Percentiles rank a stretch among this genome's conserved stretches.
These are phyloP conservation scores for Talaromyces sp. DNA, from an alignment of 2,329 filamentous ascomycete genomes.

Conservation along the genomic window DNA sequence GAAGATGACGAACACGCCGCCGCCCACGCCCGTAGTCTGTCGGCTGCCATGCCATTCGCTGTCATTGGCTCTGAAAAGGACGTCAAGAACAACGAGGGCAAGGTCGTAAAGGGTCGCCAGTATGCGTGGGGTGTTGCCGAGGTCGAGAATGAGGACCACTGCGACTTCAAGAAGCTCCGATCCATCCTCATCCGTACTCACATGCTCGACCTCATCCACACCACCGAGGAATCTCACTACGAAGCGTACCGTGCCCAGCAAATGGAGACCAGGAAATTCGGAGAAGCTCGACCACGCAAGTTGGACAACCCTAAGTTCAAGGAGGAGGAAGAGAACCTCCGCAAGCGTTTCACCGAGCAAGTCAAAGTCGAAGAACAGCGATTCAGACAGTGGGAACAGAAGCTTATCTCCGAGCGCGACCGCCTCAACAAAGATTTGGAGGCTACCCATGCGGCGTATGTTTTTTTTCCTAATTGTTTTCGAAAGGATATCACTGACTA, in stretches of 20 bases:
- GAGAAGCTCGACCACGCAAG: constrained; percentile 94
- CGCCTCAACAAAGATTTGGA: constrained; percentile 99
- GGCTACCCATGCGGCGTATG: constrained; percentile 79
- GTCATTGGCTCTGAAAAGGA: constrained; percentile 99
- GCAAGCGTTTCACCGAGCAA: constrained; percentile 99
- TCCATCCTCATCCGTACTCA: constrained; percentile 98
- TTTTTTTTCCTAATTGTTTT: constrained; percentile 16
- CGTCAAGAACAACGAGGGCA: constrained; percentile 91
- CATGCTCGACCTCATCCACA: constrained; percentile 99
- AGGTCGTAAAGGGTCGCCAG: constrained; percentile 97
- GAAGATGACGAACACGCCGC: constrained; percentile 97
- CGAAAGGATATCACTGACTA: constrained; percentile 26
- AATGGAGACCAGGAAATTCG: constrained; percentile 99
- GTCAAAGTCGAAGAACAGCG: constrained; percentile 99
- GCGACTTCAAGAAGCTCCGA: constrained; percentile 99
- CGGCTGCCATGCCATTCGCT: constrained; percentile 96
- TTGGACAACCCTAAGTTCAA: constrained; percentile 99
- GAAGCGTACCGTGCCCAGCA: constrained; percentile 98
- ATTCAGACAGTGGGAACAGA: constrained; percentile 99
- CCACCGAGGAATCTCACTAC: constrained; percentile 98
- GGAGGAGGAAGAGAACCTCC: constrained; percentile 96
- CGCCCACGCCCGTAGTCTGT: constrained; percentile 88
- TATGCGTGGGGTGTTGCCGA: constrained; percentile 99
- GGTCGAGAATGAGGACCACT: constrained; percentile 99
- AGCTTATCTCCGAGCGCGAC: constrained; percentile 97